Evolutionary conservation across 345 rosid genomes (phyloP), one percentile per base, ranked within the genome.

Genomic region (Gossypium australe): DNA sequence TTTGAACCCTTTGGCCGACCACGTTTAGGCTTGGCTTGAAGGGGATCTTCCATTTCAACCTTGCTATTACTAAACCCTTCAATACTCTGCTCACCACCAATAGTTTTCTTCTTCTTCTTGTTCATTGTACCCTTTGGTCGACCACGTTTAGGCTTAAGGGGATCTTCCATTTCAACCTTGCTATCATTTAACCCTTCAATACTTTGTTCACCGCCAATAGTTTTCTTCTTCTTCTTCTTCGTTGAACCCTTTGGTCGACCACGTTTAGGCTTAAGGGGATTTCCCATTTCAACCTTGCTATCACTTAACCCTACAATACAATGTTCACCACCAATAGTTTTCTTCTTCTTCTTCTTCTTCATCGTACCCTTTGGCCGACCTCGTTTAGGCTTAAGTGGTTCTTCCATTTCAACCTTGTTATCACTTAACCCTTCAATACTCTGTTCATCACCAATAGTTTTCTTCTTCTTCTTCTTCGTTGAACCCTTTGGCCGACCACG

Each of bases 1-100:
- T 64, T 80, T 24, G 66, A 72, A 18, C 77, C 80, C 51, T 56
- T 71, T 17, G 76, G 82, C 65, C 76, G 52, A 11, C 76, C 78
- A 51, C 7, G 78, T 68, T 67, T 72, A 22, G 51, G 8, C 65
- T 45, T 22, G 9, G 59, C 24, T 22, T 65, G 22, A 12, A 45
- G 38, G 10, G 34, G 38, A 45, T 45, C 29, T 66, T 43, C 29
- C 29, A 3, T 20, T 45, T 66, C 45, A 44, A 44, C 52, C 70
- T 20, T 44, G 45, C 34, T 12, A 66, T 51, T 34, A 12, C 27
- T 62, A 38, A 57, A 8, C 45, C 17, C 65, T 47, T 59, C 41
- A 57, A 3, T 34, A 11, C 22, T 12, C 12, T 18, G 67, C 18
- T 74, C 41, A 70, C 17, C 41, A 53, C 43, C 57, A 65, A 41